Evolutionary conservation across 768 basidiomycete genomes (phyloP), one percentile per base, ranked within the genome.

Genomic region (Tulasnella sp.): DNA sequence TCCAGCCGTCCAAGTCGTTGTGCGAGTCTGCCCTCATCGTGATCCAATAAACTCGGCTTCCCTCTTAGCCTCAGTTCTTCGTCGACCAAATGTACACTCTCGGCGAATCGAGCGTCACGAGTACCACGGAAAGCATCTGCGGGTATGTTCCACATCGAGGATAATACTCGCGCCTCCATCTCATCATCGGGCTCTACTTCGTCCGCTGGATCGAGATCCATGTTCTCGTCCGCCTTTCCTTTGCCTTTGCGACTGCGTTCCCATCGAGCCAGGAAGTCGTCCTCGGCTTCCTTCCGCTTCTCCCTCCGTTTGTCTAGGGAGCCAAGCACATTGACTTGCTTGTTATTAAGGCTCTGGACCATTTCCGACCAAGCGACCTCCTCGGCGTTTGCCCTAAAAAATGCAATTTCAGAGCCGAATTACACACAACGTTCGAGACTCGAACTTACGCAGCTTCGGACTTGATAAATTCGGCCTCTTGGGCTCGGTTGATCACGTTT

Each of bases 351-450:
- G 67, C 64, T 39, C 29, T 76, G 75, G 22, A 76, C 40, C 40
- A 54, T 49, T 76, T 68, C 75, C 40, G 67, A 69, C 75, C 75
- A 76, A 15, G 75, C 75, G 15, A 36, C 34, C 31, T 76, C 75
- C 34, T 76, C 75, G 19, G 67, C 36, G 12, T 68, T 76, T 3
- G 58, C 58, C 38, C 75, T 76, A 34, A 31, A 15, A 64, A 25
- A 40, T 12, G 25, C 31, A 45, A 54, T 17, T 49, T 45, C 42
- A 52, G 49, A n/a, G 14, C 15, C 36, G 19, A 54, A 22, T n/a
- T n/a, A 12, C n/a, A 5, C n/a, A 25, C 58, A 25, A 34, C 31
- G 8, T 15, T 34, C 29, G 4, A 34, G 29, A 34, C 14, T 4
- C 67, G 22, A 12, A 76, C 75, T 76, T 38, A 76, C 75, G 75